These are phyloP conservation scores for Trapa incisa DNA, from an alignment of 345 rosid genomes.

Conservation along the genomic window DNA sequence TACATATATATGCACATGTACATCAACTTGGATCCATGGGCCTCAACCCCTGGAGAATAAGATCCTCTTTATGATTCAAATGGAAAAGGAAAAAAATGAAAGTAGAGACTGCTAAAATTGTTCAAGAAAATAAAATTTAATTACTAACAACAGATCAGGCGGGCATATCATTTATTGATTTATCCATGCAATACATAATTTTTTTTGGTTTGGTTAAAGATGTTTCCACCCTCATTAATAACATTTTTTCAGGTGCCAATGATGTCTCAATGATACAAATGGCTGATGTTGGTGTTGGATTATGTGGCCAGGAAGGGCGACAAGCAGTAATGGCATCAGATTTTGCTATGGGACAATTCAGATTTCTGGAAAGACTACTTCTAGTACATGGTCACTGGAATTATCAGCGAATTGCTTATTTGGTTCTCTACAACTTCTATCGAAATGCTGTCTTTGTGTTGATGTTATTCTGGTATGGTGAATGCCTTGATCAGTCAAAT, in stretches of 20 bases:
- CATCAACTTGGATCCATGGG: no score
- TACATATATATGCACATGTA: no score
- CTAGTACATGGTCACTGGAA: constrained; percentile 87
- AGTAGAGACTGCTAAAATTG: background rate
- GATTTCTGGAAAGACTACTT: constrained; percentile 52
- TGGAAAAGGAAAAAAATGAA: no score
- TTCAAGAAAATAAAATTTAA: background rate
- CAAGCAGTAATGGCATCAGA: constrained; percentile 87
- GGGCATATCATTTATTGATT: background rate
- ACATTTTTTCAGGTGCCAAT: constrained; percentile 48
- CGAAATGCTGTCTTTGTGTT: constrained; percentile 75
- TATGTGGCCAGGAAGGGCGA: constrained; percentile 85
- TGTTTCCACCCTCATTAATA: constrained; percentile 11
- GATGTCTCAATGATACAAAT: constrained; percentile 91
- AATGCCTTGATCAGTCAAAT: background rate
- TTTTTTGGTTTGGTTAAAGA: background rate
- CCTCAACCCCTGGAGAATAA: no score
- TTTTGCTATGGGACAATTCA: constrained; percentile 84
- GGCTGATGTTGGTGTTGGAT: constrained; percentile 86
- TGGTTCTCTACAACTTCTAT: constrained; percentile 72
- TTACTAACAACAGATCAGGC: background rate
- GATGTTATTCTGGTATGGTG: constrained; percentile 55
- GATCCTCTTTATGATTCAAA: no score
- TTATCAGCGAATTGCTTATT: constrained; percentile 63
- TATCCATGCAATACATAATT: background rate